Evolutionary conservation across 495 filamentous ascomycete species (phyloP).

Genomic region (Aspergillus nanangensis): DNA sequence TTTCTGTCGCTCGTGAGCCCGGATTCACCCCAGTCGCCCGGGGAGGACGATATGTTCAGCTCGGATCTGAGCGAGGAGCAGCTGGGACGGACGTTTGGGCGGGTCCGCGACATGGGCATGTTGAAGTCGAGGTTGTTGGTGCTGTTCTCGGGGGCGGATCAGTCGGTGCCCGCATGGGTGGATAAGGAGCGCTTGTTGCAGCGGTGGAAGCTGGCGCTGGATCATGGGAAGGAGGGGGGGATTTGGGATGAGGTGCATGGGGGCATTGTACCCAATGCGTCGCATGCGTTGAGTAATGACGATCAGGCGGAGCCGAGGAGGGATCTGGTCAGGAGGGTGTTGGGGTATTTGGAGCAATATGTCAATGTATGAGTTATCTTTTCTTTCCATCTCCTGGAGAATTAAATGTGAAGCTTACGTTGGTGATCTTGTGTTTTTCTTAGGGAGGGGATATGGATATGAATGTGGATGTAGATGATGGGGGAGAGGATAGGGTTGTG

Average conservation of each 20-base stretch:
- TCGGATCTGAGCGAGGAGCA: conserved; percentile 62
- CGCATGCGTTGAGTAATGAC: conserved; percentile 42
- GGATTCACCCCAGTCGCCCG: conserved; percentile 43
- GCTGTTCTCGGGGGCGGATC: conserved; percentile 66
- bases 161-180: conserved; percentile 58
- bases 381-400: too few species aligned
- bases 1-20: conserved; percentile 61
- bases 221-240: conserved; percentile 12
- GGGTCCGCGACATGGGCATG: conserved; percentile 44
- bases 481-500: too few species aligned
- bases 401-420: too few species aligned
- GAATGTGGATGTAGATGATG: too few species aligned
- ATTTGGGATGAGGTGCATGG: conserved; percentile 37
- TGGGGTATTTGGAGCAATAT: conserved; percentile 2
- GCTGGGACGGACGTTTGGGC: conserved; percentile 60
- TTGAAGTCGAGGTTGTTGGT: conserved; percentile 42
- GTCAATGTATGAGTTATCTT: too few species aligned
- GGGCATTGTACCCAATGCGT: conserved; percentile 40
- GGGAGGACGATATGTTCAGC: conserved; percentile 85
- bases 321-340: conserved; percentile 32
- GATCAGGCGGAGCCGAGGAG: conserved; percentile 40
- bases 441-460: too few species aligned
- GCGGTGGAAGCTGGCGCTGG: conserved; percentile 59
- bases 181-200: conserved; percentile 60
- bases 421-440: too few species aligned